Conservation (phyloP, 139 green algal genomes). For the Coccomyxa sp. region DNA sequence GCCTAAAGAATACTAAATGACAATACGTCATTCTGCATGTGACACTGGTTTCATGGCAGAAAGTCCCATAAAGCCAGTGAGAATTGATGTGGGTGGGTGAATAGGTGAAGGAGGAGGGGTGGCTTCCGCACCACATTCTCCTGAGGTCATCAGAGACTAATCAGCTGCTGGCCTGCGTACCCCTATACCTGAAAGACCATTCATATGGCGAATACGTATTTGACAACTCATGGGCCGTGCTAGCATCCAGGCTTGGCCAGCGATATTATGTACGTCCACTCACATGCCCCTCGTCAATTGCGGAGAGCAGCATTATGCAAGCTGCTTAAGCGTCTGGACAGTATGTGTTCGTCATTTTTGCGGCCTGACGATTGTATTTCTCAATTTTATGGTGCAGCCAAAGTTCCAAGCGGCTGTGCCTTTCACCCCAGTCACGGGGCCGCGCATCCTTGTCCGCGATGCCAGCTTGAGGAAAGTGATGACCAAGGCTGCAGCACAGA, state of each 20-base stretch:
- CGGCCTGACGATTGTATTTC: background rate
- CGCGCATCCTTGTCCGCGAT: constrained; percentile 44
- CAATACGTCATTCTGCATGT: no score
- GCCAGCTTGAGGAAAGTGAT: constrained; percentile 23
- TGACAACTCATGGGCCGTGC: constrained; percentile 43
- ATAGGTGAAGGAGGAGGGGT: constrained; percentile 47
- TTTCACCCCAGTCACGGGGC: constrained; percentile 82
- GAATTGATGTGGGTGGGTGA: background rate
- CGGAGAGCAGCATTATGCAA: background rate
- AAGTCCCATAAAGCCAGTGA: background rate
- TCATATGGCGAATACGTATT: constrained; percentile 86
- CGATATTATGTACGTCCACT: constrained; percentile 59
- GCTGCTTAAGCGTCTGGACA: background rate
- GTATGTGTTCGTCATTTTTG: background rate
- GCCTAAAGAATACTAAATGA: background rate
- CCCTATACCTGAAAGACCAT: constrained; percentile 73
- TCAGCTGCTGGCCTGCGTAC: constrained; percentile 50
- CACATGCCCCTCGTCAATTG: background rate
- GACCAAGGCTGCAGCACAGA: constrained; percentile 32
- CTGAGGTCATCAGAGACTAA: constrained; percentile 22
- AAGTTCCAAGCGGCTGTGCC: constrained; percentile 87
- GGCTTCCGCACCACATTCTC: constrained; percentile 67
- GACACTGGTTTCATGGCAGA: no score
- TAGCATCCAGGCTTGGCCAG: constrained; percentile 17
- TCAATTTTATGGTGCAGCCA: constrained; percentile 23